These are phyloP conservation scores for Houttuynia cordata DNA, from an alignment of 164 flowering plant species.

Conservation along the genomic window DNA sequence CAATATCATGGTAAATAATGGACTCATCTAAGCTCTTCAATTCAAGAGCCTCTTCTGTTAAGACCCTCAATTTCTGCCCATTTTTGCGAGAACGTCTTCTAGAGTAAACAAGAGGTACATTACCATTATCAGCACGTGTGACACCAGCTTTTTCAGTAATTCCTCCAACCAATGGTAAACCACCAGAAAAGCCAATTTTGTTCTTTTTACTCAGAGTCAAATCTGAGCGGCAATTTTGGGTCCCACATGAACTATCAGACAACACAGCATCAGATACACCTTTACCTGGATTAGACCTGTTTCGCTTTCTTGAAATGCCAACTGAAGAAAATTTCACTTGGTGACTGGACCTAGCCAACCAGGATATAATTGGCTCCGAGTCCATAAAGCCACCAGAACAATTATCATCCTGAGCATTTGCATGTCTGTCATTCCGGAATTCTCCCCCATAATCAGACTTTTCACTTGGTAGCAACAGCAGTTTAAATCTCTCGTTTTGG, in stretches of 20 bases:
- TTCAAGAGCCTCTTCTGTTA: constrained; percentile 9
- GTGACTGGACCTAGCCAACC: constrained; percentile 62
- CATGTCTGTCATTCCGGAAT: constrained; percentile 12
- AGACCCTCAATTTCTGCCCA: constrained; percentile 8
- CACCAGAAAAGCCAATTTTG: constrained; percentile 10
- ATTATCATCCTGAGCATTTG: constrained; percentile 23
- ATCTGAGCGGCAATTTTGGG: constrained; percentile 8
- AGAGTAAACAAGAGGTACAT: constrained; percentile 51
- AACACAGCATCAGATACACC: constrained; percentile 5
- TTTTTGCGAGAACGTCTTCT: constrained; percentile 50
- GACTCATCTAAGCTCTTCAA: constrained; percentile 12
- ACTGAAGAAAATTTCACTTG: constrained; percentile 41
- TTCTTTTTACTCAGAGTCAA: constrained; percentile 10
- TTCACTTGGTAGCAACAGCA: constrained; percentile 71
- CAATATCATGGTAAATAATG: constrained; percentile 17
- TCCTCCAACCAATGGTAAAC: constrained; percentile 11
- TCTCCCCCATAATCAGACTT: constrained; percentile 16
- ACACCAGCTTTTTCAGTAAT: constrained; percentile 15
- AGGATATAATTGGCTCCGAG: constrained; percentile 79
- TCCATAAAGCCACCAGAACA: constrained; percentile 41
- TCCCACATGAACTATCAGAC: constrained; percentile 17
- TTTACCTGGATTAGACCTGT: constrained; percentile 9
- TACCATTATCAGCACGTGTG: constrained; percentile 15
- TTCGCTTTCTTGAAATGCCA: constrained; percentile 32
- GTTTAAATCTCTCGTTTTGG: constrained; percentile 71